Conservation (phyloP, 2,329 filamentous ascomycete genomes). For the Aspergillus tanneri region DNA sequence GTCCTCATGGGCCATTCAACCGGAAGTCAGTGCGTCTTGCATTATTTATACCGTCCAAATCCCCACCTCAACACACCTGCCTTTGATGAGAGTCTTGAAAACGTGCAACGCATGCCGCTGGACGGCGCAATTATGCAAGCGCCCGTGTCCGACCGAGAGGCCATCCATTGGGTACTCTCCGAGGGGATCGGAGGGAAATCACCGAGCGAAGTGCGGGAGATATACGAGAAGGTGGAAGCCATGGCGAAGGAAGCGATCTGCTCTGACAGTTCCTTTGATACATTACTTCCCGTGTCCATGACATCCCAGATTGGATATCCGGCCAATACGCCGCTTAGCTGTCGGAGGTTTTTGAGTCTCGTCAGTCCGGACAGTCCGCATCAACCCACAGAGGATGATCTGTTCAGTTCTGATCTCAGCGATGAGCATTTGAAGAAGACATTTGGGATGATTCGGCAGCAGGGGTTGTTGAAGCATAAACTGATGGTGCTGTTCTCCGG, state of each 20-base stretch:
- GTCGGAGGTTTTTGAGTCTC: slow-evolving; percentile 59
- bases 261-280: slow-evolving; percentile 25
- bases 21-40: slow-evolving; percentile 66
- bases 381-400: slow-evolving; percentile 72
- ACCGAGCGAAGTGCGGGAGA: slow-evolving; percentile 22
- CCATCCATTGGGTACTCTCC: slow-evolving; percentile 44
- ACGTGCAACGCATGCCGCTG: slow-evolving; percentile 52
- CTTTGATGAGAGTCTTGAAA: slow-evolving; percentile 31
- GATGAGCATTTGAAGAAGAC: slow-evolving; percentile 57
- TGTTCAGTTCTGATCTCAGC: slow-evolving; percentile 73
- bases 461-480: slow-evolving; percentile 40
- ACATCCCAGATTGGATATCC: slow-evolving; percentile 35
- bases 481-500: slow-evolving; percentile 50
- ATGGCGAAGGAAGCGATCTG: slow-evolving; percentile 31
- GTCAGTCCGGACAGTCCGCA: slow-evolving; percentile 53
- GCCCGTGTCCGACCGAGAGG: slow-evolving; percentile 74
- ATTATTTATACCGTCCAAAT: slow-evolving; percentile 56
- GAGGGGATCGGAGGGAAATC: slow-evolving; percentile 27
- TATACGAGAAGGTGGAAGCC: slow-evolving; percentile 34
- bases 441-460: slow-evolving; percentile 56
- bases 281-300: slow-evolving; percentile 35
- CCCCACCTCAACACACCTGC: slow-evolving; percentile 33
- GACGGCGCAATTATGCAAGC: slow-evolving; percentile 79
- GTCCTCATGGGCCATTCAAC: slow-evolving; percentile 69
- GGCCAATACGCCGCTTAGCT: slow-evolving; percentile 49